A percentile compares a stretch with the other conserved stretches of the same genome.
These are phyloP conservation scores for Tylopilus felleus DNA, from an alignment of 768 basidiomycete species.

Conservation along the genomic window DNA sequence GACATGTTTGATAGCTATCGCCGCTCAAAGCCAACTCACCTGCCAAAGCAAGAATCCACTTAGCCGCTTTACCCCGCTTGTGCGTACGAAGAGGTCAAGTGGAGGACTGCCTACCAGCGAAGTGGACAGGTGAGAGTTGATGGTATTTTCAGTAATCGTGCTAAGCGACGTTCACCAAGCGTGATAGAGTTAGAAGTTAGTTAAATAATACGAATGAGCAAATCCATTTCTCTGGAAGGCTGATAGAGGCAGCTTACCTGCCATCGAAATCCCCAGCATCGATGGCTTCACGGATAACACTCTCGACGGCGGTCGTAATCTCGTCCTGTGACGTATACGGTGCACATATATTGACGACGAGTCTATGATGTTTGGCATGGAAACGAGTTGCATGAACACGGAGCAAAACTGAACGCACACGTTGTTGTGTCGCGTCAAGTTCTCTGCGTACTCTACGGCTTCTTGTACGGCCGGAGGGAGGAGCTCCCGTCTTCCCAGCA, in stretches of 20 bases:
- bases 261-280: slow-evolving; percentile 29
- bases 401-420: slow-evolving; percentile 43
- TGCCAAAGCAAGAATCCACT: slow-evolving; percentile 92
- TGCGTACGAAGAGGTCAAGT: slow-evolving; percentile 86
- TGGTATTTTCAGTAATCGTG: slow-evolving; percentile 61
- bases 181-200: no score
- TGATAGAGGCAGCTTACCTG: slow-evolving; percentile 20
- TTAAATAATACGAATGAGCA: no score
- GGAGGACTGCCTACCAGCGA: slow-evolving; percentile 66
- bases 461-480: slow-evolving; percentile 73
- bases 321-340: slow-evolving; percentile 92
- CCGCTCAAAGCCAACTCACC: no score
- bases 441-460: slow-evolving; percentile 69
- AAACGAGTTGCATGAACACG: background rate
- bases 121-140: slow-evolving; percentile 67
- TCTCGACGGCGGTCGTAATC: slow-evolving; percentile 70
- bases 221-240: background rate
- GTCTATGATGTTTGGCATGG: slow-evolving; percentile 42
- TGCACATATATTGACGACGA: slow-evolving; percentile 89
- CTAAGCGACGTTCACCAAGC: no score
- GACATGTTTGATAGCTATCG: no score
- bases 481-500: slow-evolving; percentile 73
- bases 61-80: slow-evolving; percentile 70
- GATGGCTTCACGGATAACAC: slow-evolving; percentile 32
- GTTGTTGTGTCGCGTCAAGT: slow-evolving; percentile 69